These are phyloP conservation scores for Ceriops zippeliana DNA, from an alignment of 345 rosid species.

Conservation along the genomic window DNA sequence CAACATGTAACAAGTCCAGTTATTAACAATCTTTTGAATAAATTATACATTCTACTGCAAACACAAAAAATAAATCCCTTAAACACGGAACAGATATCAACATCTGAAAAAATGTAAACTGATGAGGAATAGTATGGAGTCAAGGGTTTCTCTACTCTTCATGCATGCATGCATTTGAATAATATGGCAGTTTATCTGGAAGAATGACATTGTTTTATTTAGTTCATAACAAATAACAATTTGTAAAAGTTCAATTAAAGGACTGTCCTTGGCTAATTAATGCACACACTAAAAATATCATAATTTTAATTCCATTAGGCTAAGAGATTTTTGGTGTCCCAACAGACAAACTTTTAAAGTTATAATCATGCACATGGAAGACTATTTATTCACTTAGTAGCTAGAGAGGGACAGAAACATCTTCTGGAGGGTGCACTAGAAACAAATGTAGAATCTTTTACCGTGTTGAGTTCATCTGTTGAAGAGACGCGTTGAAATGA, in stretches of 20 bases:
- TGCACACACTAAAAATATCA: background rate
- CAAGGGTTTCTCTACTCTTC: background rate
- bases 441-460: slow-evolving; percentile 11
- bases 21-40: too few relatives aligned
- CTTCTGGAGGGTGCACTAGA: background rate
- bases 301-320: background rate
- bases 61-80: too few relatives aligned
- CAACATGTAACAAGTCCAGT: too few relatives aligned
- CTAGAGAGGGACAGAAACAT: background rate
- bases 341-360: background rate
- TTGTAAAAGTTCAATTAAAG: background rate
- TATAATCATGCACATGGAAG: background rate
- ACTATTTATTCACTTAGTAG: background rate
- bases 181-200: background rate
- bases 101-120: too few relatives aligned
- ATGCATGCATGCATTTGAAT: background rate
- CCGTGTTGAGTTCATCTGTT: slow-evolving; percentile 65
- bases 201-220: background rate
- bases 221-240: background rate
- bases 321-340: background rate
- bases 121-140: too few relatives aligned
- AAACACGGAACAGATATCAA: too few relatives aligned
- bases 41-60: too few relatives aligned
- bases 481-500: slow-evolving; percentile 79
- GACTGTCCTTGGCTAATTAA: background rate